Percentiles rank a stretch among this genome's conserved stretches.
Evolutionary conservation across 2,329 filamentous ascomycete genomes (phyloP).

Genomic region (Fonsecaea monophora): DNA sequence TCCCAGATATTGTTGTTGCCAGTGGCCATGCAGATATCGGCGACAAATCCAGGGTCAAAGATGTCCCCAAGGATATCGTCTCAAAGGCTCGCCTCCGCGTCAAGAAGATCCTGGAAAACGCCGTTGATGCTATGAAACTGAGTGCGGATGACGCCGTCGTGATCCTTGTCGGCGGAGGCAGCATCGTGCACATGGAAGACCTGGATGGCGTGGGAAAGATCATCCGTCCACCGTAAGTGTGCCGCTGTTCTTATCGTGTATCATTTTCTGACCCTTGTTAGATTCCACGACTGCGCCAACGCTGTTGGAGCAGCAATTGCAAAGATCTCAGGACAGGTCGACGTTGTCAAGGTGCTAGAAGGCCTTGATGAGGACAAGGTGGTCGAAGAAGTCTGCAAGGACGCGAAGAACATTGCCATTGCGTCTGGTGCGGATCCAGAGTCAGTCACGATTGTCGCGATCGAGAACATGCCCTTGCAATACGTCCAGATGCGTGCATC

Average conservation of each 20-base stretch:
- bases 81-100: slow-evolving; percentile 49
- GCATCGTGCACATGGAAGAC: slow-evolving; percentile 57
- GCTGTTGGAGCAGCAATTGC: slow-evolving; percentile 67
- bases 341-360: slow-evolving; percentile 55
- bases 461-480: slow-evolving; percentile 49
- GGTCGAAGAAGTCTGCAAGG: slow-evolving; percentile 36
- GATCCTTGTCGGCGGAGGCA: slow-evolving; percentile 65
- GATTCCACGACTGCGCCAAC: slow-evolving; percentile 63
- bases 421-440: slow-evolving; percentile 28
- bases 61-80: slow-evolving; percentile 44
- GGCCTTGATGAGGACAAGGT: slow-evolving; percentile 40
- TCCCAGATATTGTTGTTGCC: slow-evolving; percentile 54
- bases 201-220: slow-evolving; percentile 60
- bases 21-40: slow-evolving; percentile 43
- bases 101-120: slow-evolving; percentile 57
- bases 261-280: neutral
- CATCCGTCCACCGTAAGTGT: slow-evolving; percentile 53
- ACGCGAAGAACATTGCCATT: slow-evolving; percentile 36
- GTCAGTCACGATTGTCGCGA: slow-evolving; percentile 42
- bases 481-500: slow-evolving; percentile 43
- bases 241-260: neutral
- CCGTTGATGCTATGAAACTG: slow-evolving; percentile 64
- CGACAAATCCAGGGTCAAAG: slow-evolving; percentile 36
- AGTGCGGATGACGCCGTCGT: slow-evolving; percentile 58
- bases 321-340: slow-evolving; percentile 61